Evolutionary conservation across 208 protist species (phyloP), one percentile per base, ranked within the genome.

Genomic region (Strigomonas culicis): DNA sequence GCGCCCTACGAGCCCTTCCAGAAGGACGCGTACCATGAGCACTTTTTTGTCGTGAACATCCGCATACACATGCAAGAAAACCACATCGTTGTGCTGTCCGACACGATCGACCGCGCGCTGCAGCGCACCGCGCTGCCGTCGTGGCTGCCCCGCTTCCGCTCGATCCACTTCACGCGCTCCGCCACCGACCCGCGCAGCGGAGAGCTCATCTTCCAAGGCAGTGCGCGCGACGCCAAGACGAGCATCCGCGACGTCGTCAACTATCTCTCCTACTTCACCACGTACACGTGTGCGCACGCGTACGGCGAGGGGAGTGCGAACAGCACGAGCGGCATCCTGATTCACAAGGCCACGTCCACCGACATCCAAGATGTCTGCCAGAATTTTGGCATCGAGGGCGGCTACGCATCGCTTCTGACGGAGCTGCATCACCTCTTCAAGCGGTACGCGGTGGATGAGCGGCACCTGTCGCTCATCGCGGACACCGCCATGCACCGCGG

Each of bases 401-500:
- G 72, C 21, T 92, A 94, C 68, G 59, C 63, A 31, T 34, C 80
- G 0, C 83, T 97, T 51, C 84, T 89, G 25, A 85, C 93, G 47
- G 93, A 97, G 75, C 79, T 97, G 7, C 63, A 77, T 24, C 90
- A 90, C 73, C 75, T 97, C 7, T 97, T 97, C 73, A 68, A 76
- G 28, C 85, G 88, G 22, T 96, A 97, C 69, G 70, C 82, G 3
- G 93, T 97, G 19, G 85, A 97, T 66, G 82, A 86, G 61, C 85
- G 90, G 55, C 90, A 95, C 63, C 77, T 95, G 27, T 86, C 82
- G 0, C 83, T 97, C 32, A 93, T 97, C 64, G 84, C 93, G 41
- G 93, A 97, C 71, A 74, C 86, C 58, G 88, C 90, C 25, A 96
- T 84, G 24, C 86, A 96, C 70, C 80, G 86, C 32, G 93, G 93